Evolutionary conservation across 78 protist species (phyloP), one percentile per base, ranked within the genome.

Genomic region (Dictyostelium purpureum): DNA sequence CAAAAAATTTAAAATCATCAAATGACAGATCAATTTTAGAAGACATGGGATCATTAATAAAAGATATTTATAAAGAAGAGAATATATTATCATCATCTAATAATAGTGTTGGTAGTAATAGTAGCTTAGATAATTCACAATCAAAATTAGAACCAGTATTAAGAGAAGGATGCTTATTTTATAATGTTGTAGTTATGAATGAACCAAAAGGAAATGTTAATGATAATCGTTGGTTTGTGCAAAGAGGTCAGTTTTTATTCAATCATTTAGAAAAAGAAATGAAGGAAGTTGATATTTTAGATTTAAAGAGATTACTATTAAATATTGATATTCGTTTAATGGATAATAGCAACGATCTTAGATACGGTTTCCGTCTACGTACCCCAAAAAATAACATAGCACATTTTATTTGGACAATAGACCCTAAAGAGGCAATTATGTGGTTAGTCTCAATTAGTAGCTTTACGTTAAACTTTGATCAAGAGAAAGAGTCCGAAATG

Each of bases 371-470:
- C 10, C 54, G 80, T 47, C 26, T 85, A 35, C 42, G 71, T n/a
- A 73, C 81, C 10, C 92, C 57, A 16, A 85, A 85, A 28, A 56
- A 40, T 6, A 59, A 74, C 2, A 70, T 85, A 10, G 26, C 82
- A n/a, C 92, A 85, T 59, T 85, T 56, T 63, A n/a, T 85, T 28
- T 85, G 92, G 92, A 71, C 92, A 45, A 79, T 65, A 1, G 92
- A 85, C 59, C 81, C 92, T 0, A 85, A 85, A 59, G 61, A 70
- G n/a, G 28, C 24, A 5, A 85, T 85, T 10, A 59, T 73, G 74
- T 85, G 92, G 92, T 40, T 85, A 21, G 92, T 85, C 21, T 63
- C 76, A 7, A 70, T 85, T 18, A 74, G 83, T 43, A 14, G 4
- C 0, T 61, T 28, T 24, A 85, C 92, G 0, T 4, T 59, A 5